These are phyloP conservation scores for Termitomyces sp. DNA, from an alignment of 768 basidiomycete genomes.

Conservation along the genomic window DNA sequence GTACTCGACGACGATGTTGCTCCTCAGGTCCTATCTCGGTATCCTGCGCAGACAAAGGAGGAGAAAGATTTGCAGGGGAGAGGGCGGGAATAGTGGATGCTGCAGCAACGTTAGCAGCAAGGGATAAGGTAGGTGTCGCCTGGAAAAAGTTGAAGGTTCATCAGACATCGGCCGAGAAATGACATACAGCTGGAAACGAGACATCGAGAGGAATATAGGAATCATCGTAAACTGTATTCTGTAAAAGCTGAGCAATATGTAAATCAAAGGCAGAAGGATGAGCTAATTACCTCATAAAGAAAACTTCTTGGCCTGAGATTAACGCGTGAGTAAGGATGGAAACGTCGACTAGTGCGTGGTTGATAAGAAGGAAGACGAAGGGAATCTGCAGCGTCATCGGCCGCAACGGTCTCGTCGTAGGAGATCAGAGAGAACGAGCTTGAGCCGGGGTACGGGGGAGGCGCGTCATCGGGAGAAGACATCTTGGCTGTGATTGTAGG, in stretches of 20 bases:
- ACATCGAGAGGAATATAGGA: neutral
- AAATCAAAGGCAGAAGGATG: neutral
- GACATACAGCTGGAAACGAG: neutral
- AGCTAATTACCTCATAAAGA: neutral
- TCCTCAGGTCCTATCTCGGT: neutral
- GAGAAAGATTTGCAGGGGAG: neutral
- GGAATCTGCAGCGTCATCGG: neutral
- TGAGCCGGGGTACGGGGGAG: conserved; percentile 2
- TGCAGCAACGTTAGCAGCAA: neutral
- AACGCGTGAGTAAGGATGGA: neutral
- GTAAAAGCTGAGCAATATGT: neutral
- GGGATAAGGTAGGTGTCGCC: neutral
- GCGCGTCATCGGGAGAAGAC: neutral
- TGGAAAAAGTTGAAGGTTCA: neutral
- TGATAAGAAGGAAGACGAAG: neutral
- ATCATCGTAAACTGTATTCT: neutral
- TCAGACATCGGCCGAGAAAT: too few relatives aligned
- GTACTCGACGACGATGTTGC: neutral
- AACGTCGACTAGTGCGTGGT: neutral
- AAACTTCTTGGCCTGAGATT: neutral
- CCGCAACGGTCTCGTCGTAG: neutral
- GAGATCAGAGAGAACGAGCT: neutral
- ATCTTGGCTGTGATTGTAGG: neutral
- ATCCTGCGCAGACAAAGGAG: neutral
- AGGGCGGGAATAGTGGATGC: neutral